Evolutionary conservation across 305 asterid species (phyloP), one percentile per base, ranked within the genome.

Genomic region (Fraxinus platypoda): DNA sequence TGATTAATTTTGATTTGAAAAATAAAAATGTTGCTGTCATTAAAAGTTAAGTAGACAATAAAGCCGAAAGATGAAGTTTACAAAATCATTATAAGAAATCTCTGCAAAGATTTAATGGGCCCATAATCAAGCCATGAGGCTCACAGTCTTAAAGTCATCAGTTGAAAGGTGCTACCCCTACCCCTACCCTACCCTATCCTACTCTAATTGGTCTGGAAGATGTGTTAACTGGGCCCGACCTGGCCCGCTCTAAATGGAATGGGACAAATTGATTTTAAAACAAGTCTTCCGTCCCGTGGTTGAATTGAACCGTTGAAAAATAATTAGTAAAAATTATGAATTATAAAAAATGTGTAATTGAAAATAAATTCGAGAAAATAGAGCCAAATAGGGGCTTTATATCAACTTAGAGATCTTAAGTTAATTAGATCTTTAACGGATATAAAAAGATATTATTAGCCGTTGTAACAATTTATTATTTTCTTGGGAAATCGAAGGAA

Each of bases 21-120:
- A 17, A 26, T 8, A 23, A 66, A 64, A 66, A 26, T 9, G 74
- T 68, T 68, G 72, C 71, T 68, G 37, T 26, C 74, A 68, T 26
- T 68, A 28, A 66, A 68, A 26, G 37, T 25, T 25, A 9, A 11
- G 37, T 4, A 68, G 3, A 68, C 37, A 4, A 35, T 68, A 68
- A 68, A 68, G 74, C 21, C 74, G 30, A 68, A 66, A 68, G 8
- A 9, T 59, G 74, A 33, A 28, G 74, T 26, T 68, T 28, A 68
- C 35, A 68, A 28, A 68, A 68, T 68, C 35, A 68, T 68, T 28
- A 28, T 28, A 68, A 12, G 74, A 68, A 68, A 68, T 68, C 74
- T 68, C 30, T 68, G 74, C 74, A 28, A 57, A 68, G 74, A 68
- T 68, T 28, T 68, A 28, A 68, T 68, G 74, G 74, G 74, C 74